Percentiles rank a stretch among this genome's conserved stretches.
These are phyloP conservation scores for Geotrichum fermentans DNA, from an alignment of 1,139 yeast species.

Conservation along the genomic window DNA sequence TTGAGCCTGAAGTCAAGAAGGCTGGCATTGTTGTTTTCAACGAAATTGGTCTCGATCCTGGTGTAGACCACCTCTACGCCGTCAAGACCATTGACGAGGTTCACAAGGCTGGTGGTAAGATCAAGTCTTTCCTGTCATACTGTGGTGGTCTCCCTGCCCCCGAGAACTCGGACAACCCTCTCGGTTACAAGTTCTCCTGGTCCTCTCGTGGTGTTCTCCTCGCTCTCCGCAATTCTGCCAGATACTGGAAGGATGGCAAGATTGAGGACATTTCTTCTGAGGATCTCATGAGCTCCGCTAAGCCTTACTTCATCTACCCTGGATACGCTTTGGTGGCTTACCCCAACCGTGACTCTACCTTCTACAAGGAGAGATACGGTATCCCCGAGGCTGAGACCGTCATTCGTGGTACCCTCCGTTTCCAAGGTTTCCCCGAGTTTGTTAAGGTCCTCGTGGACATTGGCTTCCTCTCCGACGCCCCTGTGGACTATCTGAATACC, in stretches of 20 bases:
- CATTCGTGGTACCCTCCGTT: slow-evolving; percentile 93
- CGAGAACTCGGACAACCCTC: slow-evolving; percentile 92
- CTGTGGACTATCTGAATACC: slow-evolving; percentile 52
- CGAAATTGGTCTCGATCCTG: slow-evolving; percentile 77
- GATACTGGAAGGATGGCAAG: slow-evolving; percentile 81
- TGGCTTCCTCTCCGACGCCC: slow-evolving; percentile 82
- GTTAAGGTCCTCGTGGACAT: slow-evolving; percentile 90
- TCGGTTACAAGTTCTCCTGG: slow-evolving; percentile 99
- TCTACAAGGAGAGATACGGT: slow-evolving; percentile 82
- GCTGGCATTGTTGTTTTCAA: slow-evolving; percentile 49
- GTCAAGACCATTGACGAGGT: slow-evolving; percentile 97
- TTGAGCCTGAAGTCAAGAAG: slow-evolving; percentile 43
- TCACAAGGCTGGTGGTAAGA: slow-evolving; percentile 84
- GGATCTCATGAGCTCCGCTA: slow-evolving; percentile 91
- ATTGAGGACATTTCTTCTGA: slow-evolving; percentile 76
- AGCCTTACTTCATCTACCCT: slow-evolving; percentile 92
- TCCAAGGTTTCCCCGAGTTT: slow-evolving; percentile 98
- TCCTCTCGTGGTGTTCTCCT: slow-evolving; percentile 95
- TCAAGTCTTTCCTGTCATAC: slow-evolving; percentile 87
- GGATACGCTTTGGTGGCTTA: slow-evolving; percentile 93
- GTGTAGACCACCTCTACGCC: slow-evolving; percentile 96
- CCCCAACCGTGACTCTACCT: slow-evolving; percentile 97
- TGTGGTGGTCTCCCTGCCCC: slow-evolving; percentile 99
- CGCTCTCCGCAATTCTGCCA: slow-evolving; percentile 91
- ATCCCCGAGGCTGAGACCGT: slow-evolving; percentile 98